Evolutionary conservation across 805 yeast genomes (phyloP).

Genomic region (Ogataea polymorpha): DNA sequence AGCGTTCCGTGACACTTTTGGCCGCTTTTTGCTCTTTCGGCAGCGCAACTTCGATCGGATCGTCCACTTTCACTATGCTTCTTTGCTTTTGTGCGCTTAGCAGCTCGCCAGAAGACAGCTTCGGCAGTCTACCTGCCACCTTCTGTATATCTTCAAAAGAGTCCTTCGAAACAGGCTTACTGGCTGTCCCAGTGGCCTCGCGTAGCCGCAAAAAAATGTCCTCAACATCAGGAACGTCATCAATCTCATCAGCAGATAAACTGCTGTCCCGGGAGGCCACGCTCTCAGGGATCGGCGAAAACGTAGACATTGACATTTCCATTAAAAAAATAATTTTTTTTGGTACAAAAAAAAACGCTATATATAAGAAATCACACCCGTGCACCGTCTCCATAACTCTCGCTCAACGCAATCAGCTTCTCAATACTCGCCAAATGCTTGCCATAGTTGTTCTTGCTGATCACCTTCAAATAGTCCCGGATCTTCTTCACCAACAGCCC

Average conservation of each 20-base stretch:
- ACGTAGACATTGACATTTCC: not conserved
- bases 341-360: not conserved
- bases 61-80: constrained; percentile 33
- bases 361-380: constrained; percentile 3
- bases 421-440: constrained; percentile 84
- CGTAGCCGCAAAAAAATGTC: constrained; percentile 33
- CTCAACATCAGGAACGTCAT: constrained; percentile 21
- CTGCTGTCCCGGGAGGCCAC: constrained; percentile 13
- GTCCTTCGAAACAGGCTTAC: constrained; percentile 24
- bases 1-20: constrained; percentile 50
- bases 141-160: constrained; percentile 27
- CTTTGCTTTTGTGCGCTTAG: constrained; percentile 12
- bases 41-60: constrained; percentile 38
- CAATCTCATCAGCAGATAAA: constrained; percentile 11
- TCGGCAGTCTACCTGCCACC: constrained; percentile 32
- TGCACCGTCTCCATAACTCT: constrained; percentile 30
- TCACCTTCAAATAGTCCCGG: constrained; percentile 72
- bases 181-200: constrained; percentile 10
- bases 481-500: constrained; percentile 68
- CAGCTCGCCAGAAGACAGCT: constrained; percentile 33
- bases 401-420: constrained; percentile 58
- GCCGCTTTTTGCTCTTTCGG: constrained; percentile 22
- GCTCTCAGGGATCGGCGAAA: constrained; percentile 21
- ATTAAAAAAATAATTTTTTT: constrained; percentile 1
- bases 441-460: constrained; percentile 67